These are phyloP conservation scores for Picochlorum sp. DNA, from an alignment of 139 green algal species.

Conservation along the genomic window DNA sequence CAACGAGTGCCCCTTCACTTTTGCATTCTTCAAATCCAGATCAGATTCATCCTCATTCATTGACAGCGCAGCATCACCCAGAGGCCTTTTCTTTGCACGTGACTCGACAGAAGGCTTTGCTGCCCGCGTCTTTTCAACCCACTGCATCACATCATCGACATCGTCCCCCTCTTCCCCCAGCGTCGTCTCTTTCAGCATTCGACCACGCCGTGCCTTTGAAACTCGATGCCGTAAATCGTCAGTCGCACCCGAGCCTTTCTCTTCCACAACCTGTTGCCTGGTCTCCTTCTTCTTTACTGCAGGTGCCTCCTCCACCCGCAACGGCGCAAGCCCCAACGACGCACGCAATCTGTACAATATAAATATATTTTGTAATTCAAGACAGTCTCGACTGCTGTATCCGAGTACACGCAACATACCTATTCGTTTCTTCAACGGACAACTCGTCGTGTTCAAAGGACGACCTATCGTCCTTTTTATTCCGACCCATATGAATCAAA, in stretches of 20 bases:
- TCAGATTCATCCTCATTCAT: slow-evolving; percentile 20
- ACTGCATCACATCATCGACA: slow-evolving; percentile 58
- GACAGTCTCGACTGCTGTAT: too few relatives aligned
- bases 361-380: neutral
- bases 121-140: slow-evolving; percentile 51
- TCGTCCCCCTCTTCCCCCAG: slow-evolving; percentile 49
- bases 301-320: slow-evolving; percentile 24
- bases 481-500: too few relatives aligned
- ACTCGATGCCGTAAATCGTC: slow-evolving; percentile 31
- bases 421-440: too few relatives aligned
- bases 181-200: slow-evolving; percentile 34
- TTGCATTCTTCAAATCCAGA: slow-evolving; percentile 49
- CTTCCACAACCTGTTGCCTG: slow-evolving; percentile 17
- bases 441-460: too few relatives aligned
- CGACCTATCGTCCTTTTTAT: too few relatives aligned
- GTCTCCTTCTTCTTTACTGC: slow-evolving; percentile 9
- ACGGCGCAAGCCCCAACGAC: slow-evolving; percentile 60
- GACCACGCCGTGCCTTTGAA: slow-evolving; percentile 8
- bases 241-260: slow-evolving; percentile 11
- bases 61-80: neutral
- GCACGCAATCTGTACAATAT: slow-evolving; percentile 42
- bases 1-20: slow-evolving; percentile 36
- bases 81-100: slow-evolving; percentile 17
- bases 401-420: too few relatives aligned
- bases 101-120: slow-evolving; percentile 23